Evolutionary conservation across 495 filamentous ascomycete genomes (phyloP).

Genomic region (Arthonia radiata): DNA sequence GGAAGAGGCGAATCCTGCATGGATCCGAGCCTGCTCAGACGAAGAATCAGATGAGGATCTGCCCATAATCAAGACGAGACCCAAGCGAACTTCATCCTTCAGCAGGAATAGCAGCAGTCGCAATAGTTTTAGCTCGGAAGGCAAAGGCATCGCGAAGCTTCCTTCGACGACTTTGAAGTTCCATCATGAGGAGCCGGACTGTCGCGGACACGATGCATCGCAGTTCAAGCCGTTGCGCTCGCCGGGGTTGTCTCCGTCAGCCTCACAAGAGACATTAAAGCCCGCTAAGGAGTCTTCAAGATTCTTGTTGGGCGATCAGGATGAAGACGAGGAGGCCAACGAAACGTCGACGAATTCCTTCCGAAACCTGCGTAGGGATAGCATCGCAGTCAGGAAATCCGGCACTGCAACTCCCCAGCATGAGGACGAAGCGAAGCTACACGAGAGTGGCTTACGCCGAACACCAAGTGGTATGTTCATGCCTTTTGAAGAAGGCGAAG

Average conservation of each 20-base stretch:
- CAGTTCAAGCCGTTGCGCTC: constrained; percentile 17
- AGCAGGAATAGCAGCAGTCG: constrained; percentile 19
- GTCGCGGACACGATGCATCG: constrained; percentile 26
- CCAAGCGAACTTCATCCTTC: constrained; percentile 19
- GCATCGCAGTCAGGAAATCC: too few relatives aligned
- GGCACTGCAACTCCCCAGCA: constrained; percentile 9
- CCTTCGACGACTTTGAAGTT: constrained; percentile 86
- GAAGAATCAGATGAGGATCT: constrained; percentile 49
- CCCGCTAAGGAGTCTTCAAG: constrained; percentile 45
- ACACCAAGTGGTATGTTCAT: constrained; percentile 69
- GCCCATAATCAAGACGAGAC: constrained; percentile 63
- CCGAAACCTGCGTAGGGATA: constrained; percentile 13
- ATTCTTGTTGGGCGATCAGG: constrained; percentile 31
- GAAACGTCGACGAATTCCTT: constrained; percentile 26
- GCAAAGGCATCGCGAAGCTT: constrained; percentile 80
- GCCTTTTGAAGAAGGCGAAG: constrained; percentile 52
- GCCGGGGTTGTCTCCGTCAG: constrained; percentile 33
- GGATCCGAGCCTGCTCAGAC: constrained; percentile 29
- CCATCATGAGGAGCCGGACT: constrained; percentile 51
- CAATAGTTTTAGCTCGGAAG: constrained; percentile 34
- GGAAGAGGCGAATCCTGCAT: constrained; percentile 18
- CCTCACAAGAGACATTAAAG: constrained; percentile 52
- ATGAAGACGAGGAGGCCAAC: constrained; percentile 40
- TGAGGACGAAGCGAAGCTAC: constrained; percentile 2
- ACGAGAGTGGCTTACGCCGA: constrained; percentile 29